Percentiles rank a stretch among this genome's conserved stretches.
Conservation (phyloP, 805 yeast species). For the Yarrowia sp. region DNA sequence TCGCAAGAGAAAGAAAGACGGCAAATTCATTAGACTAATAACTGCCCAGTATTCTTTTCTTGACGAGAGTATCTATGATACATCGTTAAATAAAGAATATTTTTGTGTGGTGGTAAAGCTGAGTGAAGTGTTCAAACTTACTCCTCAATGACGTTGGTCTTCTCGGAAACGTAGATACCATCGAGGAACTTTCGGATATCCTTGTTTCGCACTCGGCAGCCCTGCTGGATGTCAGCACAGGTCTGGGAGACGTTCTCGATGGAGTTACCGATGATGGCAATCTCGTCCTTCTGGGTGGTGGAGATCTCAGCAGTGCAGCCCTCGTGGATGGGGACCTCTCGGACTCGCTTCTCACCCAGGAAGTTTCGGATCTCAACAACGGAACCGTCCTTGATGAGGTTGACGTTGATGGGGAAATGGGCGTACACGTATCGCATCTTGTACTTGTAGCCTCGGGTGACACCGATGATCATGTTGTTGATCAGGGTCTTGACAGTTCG, state of each 20-base stretch:
- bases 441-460: conserved; percentile 98
- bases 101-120: conserved; percentile 26
- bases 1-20: conserved; percentile 40
- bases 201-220: conserved; percentile 99
- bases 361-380: conserved; percentile 97
- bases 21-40: conserved; percentile 36
- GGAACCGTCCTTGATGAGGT: conserved; percentile 79
- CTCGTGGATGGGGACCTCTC: conserved; percentile 82
- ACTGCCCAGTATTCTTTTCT: conserved; percentile 39
- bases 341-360: conserved; percentile 98
- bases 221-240: conserved; percentile 98
- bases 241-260: conserved; percentile 97
- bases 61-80: conserved; percentile 37
- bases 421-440: conserved; percentile 99
- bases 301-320: conserved; percentile 90
- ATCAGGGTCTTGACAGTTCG: conserved; percentile 98
- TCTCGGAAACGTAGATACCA: conserved; percentile 99
- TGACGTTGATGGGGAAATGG: conserved; percentile 99
- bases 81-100: conserved; percentile 39
- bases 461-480: conserved; percentile 96
- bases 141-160: conserved; percentile 84
- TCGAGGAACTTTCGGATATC: conserved; percentile 99
- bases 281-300: conserved; percentile 90
- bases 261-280: conserved; percentile 91
- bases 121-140: conserved; percentile 39